These are phyloP conservation scores for Streptanthus diversifolius DNA, from an alignment of 345 rosid genomes.

Conservation along the genomic window DNA sequence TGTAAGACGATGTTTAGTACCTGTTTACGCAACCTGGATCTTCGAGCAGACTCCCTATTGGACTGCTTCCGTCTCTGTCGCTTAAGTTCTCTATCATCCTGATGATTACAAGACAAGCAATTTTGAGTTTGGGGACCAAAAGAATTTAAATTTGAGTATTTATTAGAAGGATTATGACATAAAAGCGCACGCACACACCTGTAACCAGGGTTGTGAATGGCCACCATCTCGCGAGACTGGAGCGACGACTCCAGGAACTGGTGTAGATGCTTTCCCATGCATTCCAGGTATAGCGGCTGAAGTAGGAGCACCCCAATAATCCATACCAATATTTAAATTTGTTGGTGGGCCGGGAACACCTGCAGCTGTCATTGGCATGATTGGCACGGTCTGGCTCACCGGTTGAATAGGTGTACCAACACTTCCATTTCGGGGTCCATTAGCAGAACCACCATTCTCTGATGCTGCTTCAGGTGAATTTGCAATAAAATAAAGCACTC, in stretches of 20 bases:
- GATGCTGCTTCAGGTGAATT: constrained; percentile 57
- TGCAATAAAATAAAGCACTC: constrained; percentile 21
- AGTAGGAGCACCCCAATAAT: constrained; percentile 87
- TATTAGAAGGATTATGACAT: background rate
- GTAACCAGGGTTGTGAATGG: constrained; percentile 85
- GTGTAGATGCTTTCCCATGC: constrained; percentile 66
- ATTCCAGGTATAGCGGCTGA: constrained; percentile 56
- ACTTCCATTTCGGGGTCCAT: constrained; percentile 70
- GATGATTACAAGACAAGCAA: constrained; percentile 10
- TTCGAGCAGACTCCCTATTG: constrained; percentile 96
- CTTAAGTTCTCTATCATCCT: constrained; percentile 96
- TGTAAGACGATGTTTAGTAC: constrained; percentile 37
- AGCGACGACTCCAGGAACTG: constrained; percentile 61
- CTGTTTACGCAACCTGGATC: constrained; percentile 97
- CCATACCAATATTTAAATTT: constrained; percentile 97
- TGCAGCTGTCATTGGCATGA: constrained; percentile 60
- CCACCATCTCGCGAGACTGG: constrained; percentile 62
- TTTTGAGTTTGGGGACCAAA: background rate
- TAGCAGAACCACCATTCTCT: constrained; percentile 68
- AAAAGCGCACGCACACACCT: constrained; percentile 40
- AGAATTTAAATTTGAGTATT: background rate
- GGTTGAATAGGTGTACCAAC: constrained; percentile 43
- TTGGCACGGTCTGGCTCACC: constrained; percentile 50
- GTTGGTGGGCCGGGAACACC: constrained; percentile 84
- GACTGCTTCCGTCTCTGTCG: constrained; percentile 96